Evolutionary conservation across 1,139 yeast genomes (phyloP).

Genomic region (Geotrichum bryndzae): DNA sequence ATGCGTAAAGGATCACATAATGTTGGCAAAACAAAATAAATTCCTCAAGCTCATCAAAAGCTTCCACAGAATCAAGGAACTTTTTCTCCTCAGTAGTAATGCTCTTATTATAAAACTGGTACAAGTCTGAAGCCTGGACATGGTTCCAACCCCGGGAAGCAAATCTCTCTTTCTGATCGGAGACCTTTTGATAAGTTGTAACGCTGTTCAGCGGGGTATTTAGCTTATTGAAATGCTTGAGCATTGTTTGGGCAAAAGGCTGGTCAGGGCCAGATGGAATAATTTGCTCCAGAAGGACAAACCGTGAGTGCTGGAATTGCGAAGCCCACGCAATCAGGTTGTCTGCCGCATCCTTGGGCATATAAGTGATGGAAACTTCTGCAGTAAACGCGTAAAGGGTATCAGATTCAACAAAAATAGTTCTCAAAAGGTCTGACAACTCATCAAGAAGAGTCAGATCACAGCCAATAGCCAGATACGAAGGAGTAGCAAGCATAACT

Average conservation of each 20-base stretch:
- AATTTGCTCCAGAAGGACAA: constrained; percentile 65
- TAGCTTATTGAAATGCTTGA: constrained; percentile 61
- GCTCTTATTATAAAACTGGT: constrained; percentile 50
- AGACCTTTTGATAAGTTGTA: constrained; percentile 48
- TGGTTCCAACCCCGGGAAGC: constrained; percentile 41
- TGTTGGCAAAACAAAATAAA: constrained; percentile 73
- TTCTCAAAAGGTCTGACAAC: constrained; percentile 40
- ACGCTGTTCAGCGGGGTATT: constrained; percentile 70
- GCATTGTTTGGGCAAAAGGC: constrained; percentile 71
- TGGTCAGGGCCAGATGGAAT: constrained; percentile 58
- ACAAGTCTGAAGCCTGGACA: constrained; percentile 52
- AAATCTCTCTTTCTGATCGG: constrained; percentile 50
- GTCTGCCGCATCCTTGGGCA: constrained; percentile 66
- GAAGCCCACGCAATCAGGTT: constrained; percentile 51
- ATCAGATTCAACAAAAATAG: constrained; percentile 30
- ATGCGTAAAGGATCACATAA: constrained; percentile 63
- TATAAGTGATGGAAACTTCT: constrained; percentile 77
- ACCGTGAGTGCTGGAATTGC: constrained; percentile 49
- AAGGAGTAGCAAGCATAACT: constrained; percentile 40
- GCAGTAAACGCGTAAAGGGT: constrained; percentile 60
- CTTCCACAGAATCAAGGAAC: constrained; percentile 50
- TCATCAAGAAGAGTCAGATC: constrained; percentile 50
- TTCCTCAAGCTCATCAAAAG: constrained; percentile 83
- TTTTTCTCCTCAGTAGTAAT: constrained; percentile 41
- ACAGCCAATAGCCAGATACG: constrained; percentile 64